Evolutionary conservation across 2,329 filamentous ascomycete species (phyloP).

Genomic region (Aspergillus sp.): DNA sequence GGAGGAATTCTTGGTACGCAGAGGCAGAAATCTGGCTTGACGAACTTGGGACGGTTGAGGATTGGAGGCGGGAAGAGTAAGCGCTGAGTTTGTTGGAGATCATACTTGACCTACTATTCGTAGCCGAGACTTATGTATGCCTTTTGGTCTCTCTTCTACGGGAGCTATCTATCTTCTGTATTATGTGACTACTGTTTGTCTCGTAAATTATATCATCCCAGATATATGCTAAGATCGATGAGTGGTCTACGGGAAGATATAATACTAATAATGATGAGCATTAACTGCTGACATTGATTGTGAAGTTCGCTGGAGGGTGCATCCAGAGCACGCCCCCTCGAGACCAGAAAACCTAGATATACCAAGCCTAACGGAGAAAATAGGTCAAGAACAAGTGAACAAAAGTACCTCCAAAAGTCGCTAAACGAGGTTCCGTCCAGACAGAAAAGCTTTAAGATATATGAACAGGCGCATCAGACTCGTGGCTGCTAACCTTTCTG

Average conservation of each 20-base stretch:
- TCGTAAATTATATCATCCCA: neutral
- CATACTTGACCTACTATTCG: no score
- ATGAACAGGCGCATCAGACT: neutral
- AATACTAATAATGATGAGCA: neutral
- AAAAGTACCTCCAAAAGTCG: neutral
- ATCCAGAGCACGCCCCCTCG: neutral
- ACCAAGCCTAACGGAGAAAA: neutral
- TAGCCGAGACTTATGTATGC: neutral
- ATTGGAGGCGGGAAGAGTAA: conserved; percentile 63
- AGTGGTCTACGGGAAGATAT: neutral
- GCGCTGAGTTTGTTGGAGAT: conserved; percentile 25
- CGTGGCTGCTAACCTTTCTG: neutral
- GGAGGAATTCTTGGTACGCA: conserved; percentile 38
- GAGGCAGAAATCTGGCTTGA: conserved; percentile 64
- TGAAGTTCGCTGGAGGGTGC: neutral
- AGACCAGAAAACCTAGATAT: neutral
- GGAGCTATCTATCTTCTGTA: neutral
- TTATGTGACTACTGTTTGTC: neutral
- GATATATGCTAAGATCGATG: neutral
- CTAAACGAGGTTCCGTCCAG: neutral
- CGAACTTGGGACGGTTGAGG: conserved; percentile 70
- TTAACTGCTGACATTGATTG: neutral
- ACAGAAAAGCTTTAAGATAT: neutral
- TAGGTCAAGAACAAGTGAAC: neutral
- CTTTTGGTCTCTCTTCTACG: no score